phyloP scores from a whole-genome alignment of 495 filamentous ascomycete genomes.

The Parachaetomium inaequale region DNA sequence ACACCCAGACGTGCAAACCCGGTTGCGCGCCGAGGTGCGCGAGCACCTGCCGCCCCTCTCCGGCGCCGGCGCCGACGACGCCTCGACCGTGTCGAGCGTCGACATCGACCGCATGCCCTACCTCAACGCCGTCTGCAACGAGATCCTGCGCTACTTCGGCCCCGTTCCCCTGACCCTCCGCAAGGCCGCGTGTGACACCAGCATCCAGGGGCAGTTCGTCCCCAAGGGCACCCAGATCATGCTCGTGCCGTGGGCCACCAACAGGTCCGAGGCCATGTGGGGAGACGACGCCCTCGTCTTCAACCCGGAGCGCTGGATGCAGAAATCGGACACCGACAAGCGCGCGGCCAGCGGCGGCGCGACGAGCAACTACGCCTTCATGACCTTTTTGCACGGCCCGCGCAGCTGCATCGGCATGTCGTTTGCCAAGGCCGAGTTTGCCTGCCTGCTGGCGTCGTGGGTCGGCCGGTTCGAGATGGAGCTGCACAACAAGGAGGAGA shows the following conservation, averaged over 20 bases:
- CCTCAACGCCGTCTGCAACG: constrained; percentile 50
- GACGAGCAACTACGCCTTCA: constrained; percentile 54
- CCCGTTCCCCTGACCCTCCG: constrained; percentile 60
- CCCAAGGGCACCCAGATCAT: constrained; percentile 57
- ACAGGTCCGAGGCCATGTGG: constrained; percentile 54
- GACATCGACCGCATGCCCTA: constrained; percentile 56
- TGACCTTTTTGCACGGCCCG: constrained; percentile 61
- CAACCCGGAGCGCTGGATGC: constrained; percentile 61
- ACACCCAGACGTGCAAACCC: constrained; percentile 46
- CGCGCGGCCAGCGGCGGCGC: constrained; percentile 48
- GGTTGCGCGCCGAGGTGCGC: constrained; percentile 54
- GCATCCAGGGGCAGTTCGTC: constrained; percentile 53
- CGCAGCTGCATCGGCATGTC: constrained; percentile 60
- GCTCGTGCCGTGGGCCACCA: constrained; percentile 57
- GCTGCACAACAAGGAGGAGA: constrained; percentile 53
- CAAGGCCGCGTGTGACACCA: constrained; percentile 59
- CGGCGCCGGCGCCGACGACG: constrained; percentile 24
- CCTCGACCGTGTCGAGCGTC: constrained; percentile 44
- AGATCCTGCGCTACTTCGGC: constrained; percentile 46
- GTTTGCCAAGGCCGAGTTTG: constrained; percentile 83
- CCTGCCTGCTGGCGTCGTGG: constrained; percentile 70
- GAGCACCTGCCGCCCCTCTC: constrained; percentile 56
- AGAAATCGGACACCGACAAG: constrained; percentile 28
- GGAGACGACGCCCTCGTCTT: constrained; percentile 55
- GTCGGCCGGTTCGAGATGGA: constrained; percentile 70